phyloP scores from a whole-genome alignment of 2,329 filamentous ascomycete species.

The Fusarium duplospermum region DNA sequence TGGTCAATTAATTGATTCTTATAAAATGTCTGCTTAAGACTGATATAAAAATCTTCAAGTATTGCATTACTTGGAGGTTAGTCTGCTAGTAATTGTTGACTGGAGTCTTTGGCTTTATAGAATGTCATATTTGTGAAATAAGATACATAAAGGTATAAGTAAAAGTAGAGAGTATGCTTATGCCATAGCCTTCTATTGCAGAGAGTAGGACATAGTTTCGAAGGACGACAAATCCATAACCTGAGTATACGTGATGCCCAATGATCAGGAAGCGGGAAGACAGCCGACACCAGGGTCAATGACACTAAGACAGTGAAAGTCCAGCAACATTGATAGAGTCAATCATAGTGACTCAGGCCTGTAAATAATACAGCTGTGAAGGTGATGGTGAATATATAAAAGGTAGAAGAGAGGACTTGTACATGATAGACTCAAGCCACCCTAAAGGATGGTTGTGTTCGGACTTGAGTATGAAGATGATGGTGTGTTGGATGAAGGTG shows the following conservation, averaged over 20 bases:
- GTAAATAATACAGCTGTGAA: neutral
- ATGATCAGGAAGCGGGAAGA: neutral
- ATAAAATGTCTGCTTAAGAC: neutral
- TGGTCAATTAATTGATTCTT: neutral
- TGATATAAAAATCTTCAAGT: neutral
- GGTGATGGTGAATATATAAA: neutral
- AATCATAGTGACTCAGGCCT: neutral
- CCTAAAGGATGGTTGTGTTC: neutral
- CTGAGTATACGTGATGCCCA: neutral
- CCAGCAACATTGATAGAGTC: too few species aligned
- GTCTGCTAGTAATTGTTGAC: neutral
- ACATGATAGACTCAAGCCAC: neutral
- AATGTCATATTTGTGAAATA: neutral
- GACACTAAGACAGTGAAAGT: accelerated
- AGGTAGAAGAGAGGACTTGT: neutral
- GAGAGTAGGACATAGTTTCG: neutral
- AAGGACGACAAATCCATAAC: neutral
- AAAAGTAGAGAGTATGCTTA: neutral
- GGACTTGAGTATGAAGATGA: neutral
- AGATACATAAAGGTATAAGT: neutral
- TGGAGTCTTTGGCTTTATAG: neutral
- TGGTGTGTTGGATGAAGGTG: neutral
- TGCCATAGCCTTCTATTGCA: neutral
- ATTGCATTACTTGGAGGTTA: neutral
- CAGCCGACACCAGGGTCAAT: neutral